These are phyloP conservation scores for Rehmannia glutinosa DNA, from an alignment of 257 asterid species.

Conservation along the genomic window DNA sequence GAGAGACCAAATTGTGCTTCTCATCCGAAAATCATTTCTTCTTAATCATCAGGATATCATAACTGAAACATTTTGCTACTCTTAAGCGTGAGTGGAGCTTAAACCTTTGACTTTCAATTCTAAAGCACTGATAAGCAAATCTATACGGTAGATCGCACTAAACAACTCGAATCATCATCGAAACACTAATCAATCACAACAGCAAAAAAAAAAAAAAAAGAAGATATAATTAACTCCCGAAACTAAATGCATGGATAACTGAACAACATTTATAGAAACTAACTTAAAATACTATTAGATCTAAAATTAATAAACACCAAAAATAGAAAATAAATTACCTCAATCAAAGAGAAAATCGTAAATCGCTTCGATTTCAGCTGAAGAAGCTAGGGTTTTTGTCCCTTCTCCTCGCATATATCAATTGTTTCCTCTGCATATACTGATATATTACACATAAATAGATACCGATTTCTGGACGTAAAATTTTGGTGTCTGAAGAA, in stretches of 20 bases:
- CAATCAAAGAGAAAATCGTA: neutral
- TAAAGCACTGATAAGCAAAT: neutral
- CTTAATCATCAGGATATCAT: neutral
- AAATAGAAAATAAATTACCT: neutral
- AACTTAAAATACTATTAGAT: conserved; percentile 8
- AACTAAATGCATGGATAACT: neutral
- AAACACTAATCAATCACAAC: neutral
- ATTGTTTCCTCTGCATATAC: neutral
- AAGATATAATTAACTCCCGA: neutral
- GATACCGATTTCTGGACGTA: neutral
- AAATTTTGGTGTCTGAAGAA: neutral
- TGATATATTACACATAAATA: neutral
- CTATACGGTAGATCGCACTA: neutral
- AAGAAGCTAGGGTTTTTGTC: conserved; percentile 21
- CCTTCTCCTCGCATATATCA: neutral
- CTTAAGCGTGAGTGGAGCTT: neutral
- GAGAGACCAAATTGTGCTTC: neutral
- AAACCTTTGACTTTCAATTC: neutral
- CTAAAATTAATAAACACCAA: neutral
- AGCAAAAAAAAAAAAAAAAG: neutral
- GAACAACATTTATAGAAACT: neutral
- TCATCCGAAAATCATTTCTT: neutral
- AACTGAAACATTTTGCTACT: neutral
- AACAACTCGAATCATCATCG: neutral
- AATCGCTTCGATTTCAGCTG: conserved; percentile 5